A percentile compares a stretch with the other conserved stretches of the same genome.
Conservation (phyloP, 1,284 basidiomycete genomes). For the Earliella scabrosa region DNA sequence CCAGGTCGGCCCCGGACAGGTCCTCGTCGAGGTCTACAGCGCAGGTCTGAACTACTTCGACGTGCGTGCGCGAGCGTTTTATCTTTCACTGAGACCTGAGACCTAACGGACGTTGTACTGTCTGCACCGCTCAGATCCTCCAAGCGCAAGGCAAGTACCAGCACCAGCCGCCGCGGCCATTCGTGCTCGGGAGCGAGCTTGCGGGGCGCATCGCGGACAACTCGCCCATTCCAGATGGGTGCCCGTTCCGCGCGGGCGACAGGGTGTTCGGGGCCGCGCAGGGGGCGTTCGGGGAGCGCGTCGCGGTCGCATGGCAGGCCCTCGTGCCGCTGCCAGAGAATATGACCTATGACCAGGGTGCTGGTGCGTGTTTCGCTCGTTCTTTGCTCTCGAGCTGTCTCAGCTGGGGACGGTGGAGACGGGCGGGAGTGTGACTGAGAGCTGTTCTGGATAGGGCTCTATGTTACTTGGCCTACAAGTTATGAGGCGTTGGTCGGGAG, state of each 20-base stretch:
- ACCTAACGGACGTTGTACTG: too few species aligned
- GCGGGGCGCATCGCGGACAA: slow-evolving; percentile 76
- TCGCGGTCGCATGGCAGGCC: slow-evolving; percentile 54
- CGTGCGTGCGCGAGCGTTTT: slow-evolving; percentile 39
- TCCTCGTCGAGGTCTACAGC: slow-evolving; percentile 84
- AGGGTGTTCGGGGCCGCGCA: slow-evolving; percentile 89
- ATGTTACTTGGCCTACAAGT: slow-evolving; percentile 88
- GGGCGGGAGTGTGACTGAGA: neutral
- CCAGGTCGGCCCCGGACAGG: slow-evolving; percentile 54
- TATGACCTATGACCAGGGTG: slow-evolving; percentile 71
- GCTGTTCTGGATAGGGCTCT: slow-evolving; percentile 50
- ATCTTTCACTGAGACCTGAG: neutral
- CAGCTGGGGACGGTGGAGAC: too few species aligned
- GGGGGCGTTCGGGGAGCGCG: slow-evolving; percentile 81
- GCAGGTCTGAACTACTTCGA: slow-evolving; percentile 84
- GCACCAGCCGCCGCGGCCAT: slow-evolving; percentile 81
- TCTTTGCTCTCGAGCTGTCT: neutral
- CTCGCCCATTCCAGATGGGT: slow-evolving; percentile 85
- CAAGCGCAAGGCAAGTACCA: slow-evolving; percentile 92
- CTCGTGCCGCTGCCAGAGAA: slow-evolving; percentile 65
- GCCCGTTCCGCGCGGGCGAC: slow-evolving; percentile 82
- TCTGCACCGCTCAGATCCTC: slow-evolving; percentile 70
- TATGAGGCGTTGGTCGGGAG: slow-evolving; percentile 90
- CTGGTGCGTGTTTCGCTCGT: slow-evolving; percentile 40
- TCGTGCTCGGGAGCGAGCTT: slow-evolving; percentile 85